Conservation (phyloP, 805 yeast genomes). For the Suhomyces prunicola region DNA sequence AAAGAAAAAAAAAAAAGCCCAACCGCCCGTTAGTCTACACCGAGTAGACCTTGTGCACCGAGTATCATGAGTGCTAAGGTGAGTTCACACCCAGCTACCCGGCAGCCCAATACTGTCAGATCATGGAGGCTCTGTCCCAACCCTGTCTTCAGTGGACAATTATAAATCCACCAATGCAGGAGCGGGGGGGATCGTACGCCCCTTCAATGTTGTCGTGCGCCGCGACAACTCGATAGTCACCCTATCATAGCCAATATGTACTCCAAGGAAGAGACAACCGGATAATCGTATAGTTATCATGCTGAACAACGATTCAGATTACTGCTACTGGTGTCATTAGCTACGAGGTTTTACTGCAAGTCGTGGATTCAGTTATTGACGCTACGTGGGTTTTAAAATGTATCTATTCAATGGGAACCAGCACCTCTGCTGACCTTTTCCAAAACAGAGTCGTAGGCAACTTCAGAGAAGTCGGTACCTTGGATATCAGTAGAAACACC, state of each 20-base stretch:
- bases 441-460: constrained; percentile 87
- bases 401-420: constrained; percentile 30
- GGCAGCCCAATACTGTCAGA: not conserved
- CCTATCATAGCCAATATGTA: not conserved
- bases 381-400: not conserved
- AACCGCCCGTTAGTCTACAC: not conserved
- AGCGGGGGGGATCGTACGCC: not conserved
- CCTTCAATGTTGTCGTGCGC: not conserved
- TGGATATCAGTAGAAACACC: constrained; percentile 94
- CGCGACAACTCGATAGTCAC: not conserved
- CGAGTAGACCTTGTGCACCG: not conserved
- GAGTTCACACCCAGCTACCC: no score
- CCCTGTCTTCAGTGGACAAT: not conserved
- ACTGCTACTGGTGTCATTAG: no score
- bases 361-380: not conserved
- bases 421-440: constrained; percentile 86
- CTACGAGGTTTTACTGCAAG: not conserved
- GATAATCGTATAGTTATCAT: no score
- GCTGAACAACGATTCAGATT: no score
- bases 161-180: not conserved
- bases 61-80: not conserved
- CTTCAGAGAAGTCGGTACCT: constrained; percentile 98
- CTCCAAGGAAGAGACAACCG: no score
- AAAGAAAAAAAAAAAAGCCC: not conserved
- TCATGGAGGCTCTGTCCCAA: not conserved